phyloP scores from a whole-genome alignment of 208 protist genomes.

The Crithidia brevicula region DNA sequence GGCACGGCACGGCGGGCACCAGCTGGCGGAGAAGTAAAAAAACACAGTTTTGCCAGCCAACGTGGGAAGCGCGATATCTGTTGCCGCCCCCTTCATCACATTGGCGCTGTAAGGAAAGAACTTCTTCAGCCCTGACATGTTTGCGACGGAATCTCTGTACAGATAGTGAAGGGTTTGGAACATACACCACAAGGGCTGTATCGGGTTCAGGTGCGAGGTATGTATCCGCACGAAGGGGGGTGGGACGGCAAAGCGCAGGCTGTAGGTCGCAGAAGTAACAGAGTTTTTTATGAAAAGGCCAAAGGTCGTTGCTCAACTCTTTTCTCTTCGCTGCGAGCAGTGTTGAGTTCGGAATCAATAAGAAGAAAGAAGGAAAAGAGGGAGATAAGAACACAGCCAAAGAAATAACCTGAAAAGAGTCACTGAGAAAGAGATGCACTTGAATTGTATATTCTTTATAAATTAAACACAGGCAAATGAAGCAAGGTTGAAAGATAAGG shows the following conservation, averaged over 20 bases:
- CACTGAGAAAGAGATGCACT: no score
- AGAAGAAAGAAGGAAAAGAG: conserved; percentile 22
- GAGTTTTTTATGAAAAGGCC: no score
- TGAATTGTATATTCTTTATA: no score
- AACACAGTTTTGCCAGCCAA: conserved; percentile 73
- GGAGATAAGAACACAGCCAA: not conserved
- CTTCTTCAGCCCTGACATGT: conserved; percentile 77
- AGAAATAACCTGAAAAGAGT: no score
- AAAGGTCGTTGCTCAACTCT: no score
- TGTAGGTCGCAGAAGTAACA: not conserved
- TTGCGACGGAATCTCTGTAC: conserved; percentile 8
- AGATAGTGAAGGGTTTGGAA: not conserved
- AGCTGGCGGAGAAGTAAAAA: conserved; percentile 94
- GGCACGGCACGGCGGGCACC: conserved; percentile 94
- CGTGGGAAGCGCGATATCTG: conserved; percentile 30
- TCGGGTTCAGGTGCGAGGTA: no score
- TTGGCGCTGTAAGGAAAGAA: conserved; percentile 55
- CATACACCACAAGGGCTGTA: not conserved
- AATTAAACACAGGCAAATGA: no score
- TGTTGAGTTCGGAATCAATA: no score
- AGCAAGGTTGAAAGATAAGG: no score
- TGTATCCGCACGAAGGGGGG: no score
- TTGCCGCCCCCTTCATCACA: conserved; percentile 48
- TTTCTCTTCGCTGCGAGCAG: no score
- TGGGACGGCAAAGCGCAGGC: no score